Percentiles rank a stretch among this genome's conserved stretches.
These are phyloP conservation scores for Trypanosoma theileri DNA, from an alignment of 208 protist genomes.

Conservation along the genomic window DNA sequence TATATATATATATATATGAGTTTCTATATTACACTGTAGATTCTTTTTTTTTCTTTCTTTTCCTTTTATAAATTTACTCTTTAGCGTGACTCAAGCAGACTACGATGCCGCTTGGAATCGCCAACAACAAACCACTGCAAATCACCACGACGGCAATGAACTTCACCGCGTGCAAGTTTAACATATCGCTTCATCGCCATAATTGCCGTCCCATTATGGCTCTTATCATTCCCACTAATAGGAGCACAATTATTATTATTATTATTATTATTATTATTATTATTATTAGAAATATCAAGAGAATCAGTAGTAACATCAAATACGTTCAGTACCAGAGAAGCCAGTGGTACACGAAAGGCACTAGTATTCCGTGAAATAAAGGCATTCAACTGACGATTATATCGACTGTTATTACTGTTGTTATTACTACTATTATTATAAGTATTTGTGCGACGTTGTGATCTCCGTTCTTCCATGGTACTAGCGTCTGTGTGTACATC, in stretches of 20 bases:
- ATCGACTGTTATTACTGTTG: background rate
- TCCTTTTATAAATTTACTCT: background rate
- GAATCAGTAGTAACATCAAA: constrained; percentile 18
- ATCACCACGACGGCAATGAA: constrained; percentile 22
- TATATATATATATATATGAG: too few relatives aligned
- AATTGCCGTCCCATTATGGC: background rate
- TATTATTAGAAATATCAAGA: constrained; percentile 3
- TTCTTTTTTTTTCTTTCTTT: background rate
- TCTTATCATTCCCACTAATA: too few relatives aligned
- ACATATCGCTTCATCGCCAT: constrained; percentile 6
- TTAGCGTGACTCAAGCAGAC: constrained; percentile 18
- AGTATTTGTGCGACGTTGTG: background rate
- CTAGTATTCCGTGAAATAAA: constrained; percentile 22
- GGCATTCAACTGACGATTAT: background rate
- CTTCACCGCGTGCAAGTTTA: constrained; percentile 8
- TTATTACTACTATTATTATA: too few relatives aligned
- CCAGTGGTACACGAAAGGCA: constrained; percentile 25
- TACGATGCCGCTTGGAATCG: constrained; percentile 31
- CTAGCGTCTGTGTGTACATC: background rate
- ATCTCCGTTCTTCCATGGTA: background rate
- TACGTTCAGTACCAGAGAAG: constrained; percentile 33
- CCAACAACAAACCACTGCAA: constrained; percentile 35
- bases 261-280: background rate
- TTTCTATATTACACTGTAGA: background rate
- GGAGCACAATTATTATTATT: background rate